phyloP scores from a whole-genome alignment of 2,329 filamentous ascomycete species.

The Trichoderma lentiforme region DNA sequence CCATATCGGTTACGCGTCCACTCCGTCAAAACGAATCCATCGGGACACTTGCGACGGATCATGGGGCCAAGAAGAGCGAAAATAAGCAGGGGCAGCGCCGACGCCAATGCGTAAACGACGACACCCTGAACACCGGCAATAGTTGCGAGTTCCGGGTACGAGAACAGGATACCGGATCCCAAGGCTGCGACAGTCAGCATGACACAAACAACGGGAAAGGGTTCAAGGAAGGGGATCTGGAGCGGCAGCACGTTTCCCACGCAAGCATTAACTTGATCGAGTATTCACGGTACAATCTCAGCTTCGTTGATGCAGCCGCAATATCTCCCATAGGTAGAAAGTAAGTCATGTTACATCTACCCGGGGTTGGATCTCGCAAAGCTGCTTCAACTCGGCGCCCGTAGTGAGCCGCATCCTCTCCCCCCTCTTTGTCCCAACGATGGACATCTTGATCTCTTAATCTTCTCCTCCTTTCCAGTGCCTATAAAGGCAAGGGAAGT shows the following conservation, averaged over 20 bases:
- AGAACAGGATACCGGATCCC: slow-evolving; percentile 78
- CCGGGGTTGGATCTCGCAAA: slow-evolving; percentile 50
- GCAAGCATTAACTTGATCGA: slow-evolving; percentile 99
- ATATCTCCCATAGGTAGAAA: slow-evolving; percentile 37
- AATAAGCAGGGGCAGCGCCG: slow-evolving; percentile 67
- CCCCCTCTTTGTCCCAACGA: slow-evolving; percentile 17
- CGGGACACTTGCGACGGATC: slow-evolving; percentile 74
- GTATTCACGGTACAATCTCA: slow-evolving; percentile 96
- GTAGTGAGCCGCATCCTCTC: slow-evolving; percentile 71
- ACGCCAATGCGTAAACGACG: slow-evolving; percentile 70
- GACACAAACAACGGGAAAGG: slow-evolving; percentile 21
- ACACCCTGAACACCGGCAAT: slow-evolving; percentile 77
- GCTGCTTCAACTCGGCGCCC: slow-evolving; percentile 66
- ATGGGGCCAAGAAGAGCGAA: slow-evolving; percentile 74
- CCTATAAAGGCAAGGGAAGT: background rate
- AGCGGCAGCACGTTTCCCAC: slow-evolving; percentile 97
- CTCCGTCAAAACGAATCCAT: slow-evolving; percentile 80
- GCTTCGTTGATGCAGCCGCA: slow-evolving; percentile 57
- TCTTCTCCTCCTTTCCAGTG: background rate
- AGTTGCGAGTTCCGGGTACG: slow-evolving; percentile 76
- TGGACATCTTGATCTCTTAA: background rate
- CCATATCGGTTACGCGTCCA: slow-evolving; percentile 82
- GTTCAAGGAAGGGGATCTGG: slow-evolving; percentile 38
- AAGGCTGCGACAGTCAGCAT: slow-evolving; percentile 61
- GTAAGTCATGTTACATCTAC: background rate